A percentile compares a stretch with the other conserved stretches of the same genome.
These are phyloP conservation scores for slime mould (Dictyostelium discoideum) DNA, from an alignment of 78 protist genomes.

Conservation along the genomic window dicty_2.7 NC_007090.3:3813501-3814000, in stretches of 20 bases:
- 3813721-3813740: slow-evolving; percentile 12
- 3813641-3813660: slow-evolving; percentile 89
- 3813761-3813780: background rate
- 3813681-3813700: slow-evolving; percentile 85
- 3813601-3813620: slow-evolving; percentile 91
- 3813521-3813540: no score
- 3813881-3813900: no score
- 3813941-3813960: no score
- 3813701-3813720: slow-evolving; percentile 46
- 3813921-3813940: no score
- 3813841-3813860: background rate
- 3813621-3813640: slow-evolving; percentile 94
- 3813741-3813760: background rate
- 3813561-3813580: slow-evolving; percentile 96
- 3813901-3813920: background rate
- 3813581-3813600: slow-evolving; percentile 90
- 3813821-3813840: background rate
- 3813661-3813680: slow-evolving; percentile 96
- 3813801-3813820: background rate
- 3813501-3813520: no score
- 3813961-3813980: no score
- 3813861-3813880: no score
- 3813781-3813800: background rate
- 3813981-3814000: no score
- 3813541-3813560: slow-evolving; percentile 83